Evolutionary conservation across 2,329 filamentous ascomycete genomes (phyloP), one percentile per base, ranked within the genome.

Genomic region (Fusarium ambrosium): DNA sequence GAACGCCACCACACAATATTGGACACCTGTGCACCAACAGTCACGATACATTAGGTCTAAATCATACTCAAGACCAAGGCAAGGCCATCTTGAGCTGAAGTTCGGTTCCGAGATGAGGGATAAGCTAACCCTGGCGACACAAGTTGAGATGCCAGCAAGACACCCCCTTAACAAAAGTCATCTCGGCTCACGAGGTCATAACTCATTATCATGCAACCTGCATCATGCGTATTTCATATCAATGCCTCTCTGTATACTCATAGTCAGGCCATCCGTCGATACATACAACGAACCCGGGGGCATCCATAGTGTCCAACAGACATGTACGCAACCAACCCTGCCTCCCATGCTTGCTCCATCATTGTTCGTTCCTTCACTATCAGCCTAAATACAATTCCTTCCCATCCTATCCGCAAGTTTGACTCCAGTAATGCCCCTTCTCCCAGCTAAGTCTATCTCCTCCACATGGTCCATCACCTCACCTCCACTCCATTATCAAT

Each of bases 401-500:
- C 62, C 67, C 66, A 69, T 69, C 59, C 73, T 62, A 51, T 68
- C 64, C 67, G 39, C 59, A 48, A 73, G 67, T 62, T 73, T 51
- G 70, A 71, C 73, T 75, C 73, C 73, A 69, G 68, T 64, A 61
- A 75, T 76, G 56, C 36, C 67, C 60, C 53, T 63, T 58, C 73
- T 62, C 41, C 58, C 66, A 65, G 55, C 65, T 64, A 45, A 64
- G 64, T 73, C 37, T 75, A 37, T 73, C 16, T 41, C 61, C 53
- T 58, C 41, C 48, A 45, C 48, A 36, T 45, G 61, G 56, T 61
- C 70, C 64, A 68, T 29, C 34, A 27, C 39, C 61, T 59, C 48
- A n/a, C 56, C 37, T 37, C 51, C 39, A 34, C 53, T 39, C 16
- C 41, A 18, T 41, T 36, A 32, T 41, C 59, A 16, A 43, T 53